Conservation (phyloP, 768 basidiomycete species). For the Baorangia bicolor region DNA sequence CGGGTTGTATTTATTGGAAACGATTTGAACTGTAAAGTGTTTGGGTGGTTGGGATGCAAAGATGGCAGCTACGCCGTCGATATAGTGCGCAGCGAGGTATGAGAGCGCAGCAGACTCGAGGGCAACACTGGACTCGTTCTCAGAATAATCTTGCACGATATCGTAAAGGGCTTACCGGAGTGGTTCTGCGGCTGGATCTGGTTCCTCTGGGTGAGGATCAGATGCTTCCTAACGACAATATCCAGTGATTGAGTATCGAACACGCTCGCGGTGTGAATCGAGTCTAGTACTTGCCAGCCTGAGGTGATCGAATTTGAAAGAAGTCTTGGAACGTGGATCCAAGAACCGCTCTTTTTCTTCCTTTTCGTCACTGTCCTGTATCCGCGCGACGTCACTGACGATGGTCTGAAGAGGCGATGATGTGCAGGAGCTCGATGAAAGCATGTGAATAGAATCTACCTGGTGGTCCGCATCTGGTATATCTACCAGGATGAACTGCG, state of each 20-base stretch:
- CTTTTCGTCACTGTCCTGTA: constrained; percentile 41
- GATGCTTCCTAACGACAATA: constrained; percentile 62
- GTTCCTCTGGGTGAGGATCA: constrained; percentile 62
- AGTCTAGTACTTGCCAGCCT: constrained; percentile 61
- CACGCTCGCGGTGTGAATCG: not conserved
- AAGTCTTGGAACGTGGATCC: constrained; percentile 77
- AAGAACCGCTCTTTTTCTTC: constrained; percentile 67
- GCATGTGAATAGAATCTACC: constrained; percentile 39
- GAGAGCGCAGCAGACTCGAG: constrained; percentile 64
- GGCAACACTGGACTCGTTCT: constrained; percentile 47
- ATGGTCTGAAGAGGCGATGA: constrained; percentile 56
- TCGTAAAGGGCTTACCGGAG: constrained; percentile 56
- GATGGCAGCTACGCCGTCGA: constrained; percentile 73
- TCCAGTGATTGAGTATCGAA: not conserved
- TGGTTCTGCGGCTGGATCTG: constrained; percentile 64
- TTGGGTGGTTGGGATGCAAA: constrained; percentile 53
- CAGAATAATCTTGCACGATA: not conserved
- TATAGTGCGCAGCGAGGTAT: constrained; percentile 81
- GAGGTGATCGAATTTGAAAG: constrained; percentile 84
- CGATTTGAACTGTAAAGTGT: constrained; percentile 72
- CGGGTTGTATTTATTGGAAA: constrained; percentile 96
- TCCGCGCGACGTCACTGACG: constrained; percentile 69
- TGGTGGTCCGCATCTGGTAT: constrained; percentile 76
- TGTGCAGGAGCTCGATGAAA: not conserved
- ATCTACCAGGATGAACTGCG: constrained; percentile 85